These are phyloP conservation scores for Globisporangium abappressorium DNA, from an alignment of 352 stramenopile species.

Conservation along the genomic window DNA sequence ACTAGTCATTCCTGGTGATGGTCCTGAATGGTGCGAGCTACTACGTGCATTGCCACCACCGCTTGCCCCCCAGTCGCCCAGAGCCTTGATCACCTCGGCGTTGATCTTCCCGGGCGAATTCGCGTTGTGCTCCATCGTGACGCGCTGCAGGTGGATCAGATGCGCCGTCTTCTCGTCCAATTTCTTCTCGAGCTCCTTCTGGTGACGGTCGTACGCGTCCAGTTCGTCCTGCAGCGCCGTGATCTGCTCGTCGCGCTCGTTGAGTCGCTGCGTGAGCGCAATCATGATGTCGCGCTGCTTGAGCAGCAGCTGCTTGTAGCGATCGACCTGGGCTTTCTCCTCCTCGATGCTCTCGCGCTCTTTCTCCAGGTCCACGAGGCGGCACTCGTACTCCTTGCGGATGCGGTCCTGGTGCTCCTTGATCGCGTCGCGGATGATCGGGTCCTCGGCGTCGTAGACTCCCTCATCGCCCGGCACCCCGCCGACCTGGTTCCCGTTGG, in stretches of 20 bases:
- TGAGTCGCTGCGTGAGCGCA: slow-evolving; percentile 92
- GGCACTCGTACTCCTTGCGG: slow-evolving; percentile 89
- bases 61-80: slow-evolving; percentile 52
- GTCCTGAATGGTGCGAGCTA: background rate
- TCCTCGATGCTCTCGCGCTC: slow-evolving; percentile 93
- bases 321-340: slow-evolving; percentile 94
- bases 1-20: background rate
- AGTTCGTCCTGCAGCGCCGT: slow-evolving; percentile 93
- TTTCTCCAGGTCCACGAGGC: slow-evolving; percentile 91
- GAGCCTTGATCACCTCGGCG: slow-evolving; percentile 57
- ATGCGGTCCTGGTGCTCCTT: slow-evolving; percentile 91
- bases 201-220: slow-evolving; percentile 91
- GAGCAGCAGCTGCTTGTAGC: slow-evolving; percentile 95
- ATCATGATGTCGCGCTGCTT: slow-evolving; percentile 98
- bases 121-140: slow-evolving; percentile 87
- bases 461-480: slow-evolving; percentile 10
- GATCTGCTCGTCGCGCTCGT: slow-evolving; percentile 95
- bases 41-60: slow-evolving; percentile 4
- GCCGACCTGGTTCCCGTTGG: slow-evolving; percentile 14
- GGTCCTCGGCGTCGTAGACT: slow-evolving; percentile 64
- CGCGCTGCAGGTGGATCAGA: slow-evolving; percentile 91
- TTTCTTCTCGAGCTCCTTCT: slow-evolving; percentile 92
- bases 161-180: slow-evolving; percentile 93
- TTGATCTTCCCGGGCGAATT: slow-evolving; percentile 56
- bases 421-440: slow-evolving; percentile 74